Conservation (phyloP, 805 yeast genomes). For the Saturnispora besseyi region DNA sequence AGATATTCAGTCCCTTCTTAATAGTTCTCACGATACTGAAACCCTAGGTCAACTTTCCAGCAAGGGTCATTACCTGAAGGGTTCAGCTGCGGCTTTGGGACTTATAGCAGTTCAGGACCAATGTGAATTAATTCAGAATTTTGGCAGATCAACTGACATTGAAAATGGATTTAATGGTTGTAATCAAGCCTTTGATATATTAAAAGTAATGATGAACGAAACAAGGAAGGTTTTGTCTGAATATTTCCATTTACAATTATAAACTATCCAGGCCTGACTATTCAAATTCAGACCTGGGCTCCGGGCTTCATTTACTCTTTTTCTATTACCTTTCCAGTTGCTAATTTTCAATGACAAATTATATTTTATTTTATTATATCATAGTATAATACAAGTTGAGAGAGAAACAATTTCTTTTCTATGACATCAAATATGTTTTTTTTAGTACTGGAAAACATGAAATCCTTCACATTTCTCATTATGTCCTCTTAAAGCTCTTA, state of each 20-base stretch:
- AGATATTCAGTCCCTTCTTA: conserved; percentile 47
- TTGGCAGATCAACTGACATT: conserved; percentile 48
- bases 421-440: no score
- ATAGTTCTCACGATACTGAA: conserved; percentile 21
- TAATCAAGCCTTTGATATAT: conserved; percentile 44
- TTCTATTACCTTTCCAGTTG: no score
- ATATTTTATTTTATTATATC: no score
- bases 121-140: conserved; percentile 90
- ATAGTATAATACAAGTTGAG: no score
- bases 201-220: conserved; percentile 40
- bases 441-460: no score
- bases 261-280: neutral
- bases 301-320: no score
- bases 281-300: no score
- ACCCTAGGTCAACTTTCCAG: conserved; percentile 54
- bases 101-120: conserved; percentile 70
- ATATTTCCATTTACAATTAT: conserved; percentile 36
- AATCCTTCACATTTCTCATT: no score
- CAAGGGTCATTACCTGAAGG: conserved; percentile 88
- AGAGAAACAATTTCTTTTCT: no score
- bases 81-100: conserved; percentile 92
- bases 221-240: conserved; percentile 44
- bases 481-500: no score
- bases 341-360: no score
- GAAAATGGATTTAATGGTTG: conserved; percentile 34